Conservation (phyloP, 106 monocot species). For the Gastrodia elata region DNA sequence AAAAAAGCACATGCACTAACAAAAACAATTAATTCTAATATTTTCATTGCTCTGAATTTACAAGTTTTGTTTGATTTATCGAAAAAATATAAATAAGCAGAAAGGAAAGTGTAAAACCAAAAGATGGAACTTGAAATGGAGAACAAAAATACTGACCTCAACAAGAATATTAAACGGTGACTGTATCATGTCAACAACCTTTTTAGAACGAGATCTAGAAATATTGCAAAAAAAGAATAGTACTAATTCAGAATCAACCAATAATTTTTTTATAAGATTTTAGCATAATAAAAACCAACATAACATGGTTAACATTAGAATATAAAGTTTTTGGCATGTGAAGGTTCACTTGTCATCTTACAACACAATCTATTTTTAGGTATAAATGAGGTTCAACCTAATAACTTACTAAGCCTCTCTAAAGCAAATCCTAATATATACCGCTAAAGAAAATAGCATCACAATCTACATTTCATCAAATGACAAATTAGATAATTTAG, state of each 20-base stretch:
- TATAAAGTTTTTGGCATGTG: neutral
- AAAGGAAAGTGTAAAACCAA: neutral
- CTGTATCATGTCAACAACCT: slow-evolving; percentile 53
- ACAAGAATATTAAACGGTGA: slow-evolving; percentile 68
- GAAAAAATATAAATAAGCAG: neutral
- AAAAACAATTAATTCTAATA: neutral
- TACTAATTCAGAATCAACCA: neutral
- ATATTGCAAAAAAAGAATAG: slow-evolving; percentile 4
- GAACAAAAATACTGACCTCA: slow-evolving; percentile 46
- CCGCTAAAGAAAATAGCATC: neutral
- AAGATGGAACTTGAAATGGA: neutral
- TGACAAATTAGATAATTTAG: neutral
- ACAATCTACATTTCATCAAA: neutral
- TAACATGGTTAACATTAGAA: neutral
- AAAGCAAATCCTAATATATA: neutral
- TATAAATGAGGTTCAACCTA: neutral
- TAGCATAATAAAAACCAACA: neutral
- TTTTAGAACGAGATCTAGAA: slow-evolving; percentile 55
- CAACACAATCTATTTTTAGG: neutral
- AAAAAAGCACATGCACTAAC: neutral
- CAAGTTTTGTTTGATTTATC: neutral
- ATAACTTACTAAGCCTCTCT: neutral
- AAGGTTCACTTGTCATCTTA: neutral
- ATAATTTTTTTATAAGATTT: neutral
- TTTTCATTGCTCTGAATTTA: neutral